phyloP scores from a whole-genome alignment of 2,329 filamentous ascomycete genomes.

The Monosporascus cannonballus region DNA sequence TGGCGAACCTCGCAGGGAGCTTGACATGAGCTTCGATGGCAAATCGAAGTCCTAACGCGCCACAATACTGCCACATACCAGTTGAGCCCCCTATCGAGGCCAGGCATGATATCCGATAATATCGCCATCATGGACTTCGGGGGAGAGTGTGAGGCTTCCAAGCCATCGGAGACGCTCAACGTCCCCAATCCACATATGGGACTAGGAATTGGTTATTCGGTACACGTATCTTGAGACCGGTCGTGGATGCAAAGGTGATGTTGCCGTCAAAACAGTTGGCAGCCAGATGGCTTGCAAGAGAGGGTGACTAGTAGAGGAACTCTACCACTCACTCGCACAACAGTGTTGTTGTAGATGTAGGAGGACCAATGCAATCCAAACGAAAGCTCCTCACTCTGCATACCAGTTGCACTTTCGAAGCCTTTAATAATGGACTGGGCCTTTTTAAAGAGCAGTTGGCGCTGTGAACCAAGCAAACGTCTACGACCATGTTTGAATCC shows the following conservation, averaged over 20 bases:
- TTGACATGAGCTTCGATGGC: background rate
- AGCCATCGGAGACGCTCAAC: background rate
- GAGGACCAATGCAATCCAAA: constrained; percentile 14
- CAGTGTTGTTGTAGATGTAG: constrained; percentile 1
- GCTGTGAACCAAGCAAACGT: constrained; percentile 26
- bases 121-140: constrained; percentile 13
- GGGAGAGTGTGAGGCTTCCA: constrained; percentile 1
- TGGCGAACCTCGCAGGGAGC: background rate
- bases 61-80: background rate
- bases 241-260: constrained; percentile 21
- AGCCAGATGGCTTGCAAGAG: too few species aligned
- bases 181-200: constrained; percentile 18
- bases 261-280: constrained; percentile 21
- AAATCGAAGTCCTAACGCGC: background rate
- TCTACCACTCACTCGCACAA: constrained; percentile 2
- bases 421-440: constrained; percentile 11
- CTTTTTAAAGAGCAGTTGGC: constrained; percentile 23
- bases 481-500: constrained; percentile 14
- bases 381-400: constrained; percentile 1
- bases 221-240: constrained; percentile 21
- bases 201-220: constrained; percentile 24
- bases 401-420: constrained; percentile 14
- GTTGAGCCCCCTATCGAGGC: background rate
- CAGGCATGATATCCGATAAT: constrained; percentile 3
- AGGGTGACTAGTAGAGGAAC: too few species aligned